phyloP scores from a whole-genome alignment of 148 eudicot genomes.

The Vaccinium corymbosum region DNA sequence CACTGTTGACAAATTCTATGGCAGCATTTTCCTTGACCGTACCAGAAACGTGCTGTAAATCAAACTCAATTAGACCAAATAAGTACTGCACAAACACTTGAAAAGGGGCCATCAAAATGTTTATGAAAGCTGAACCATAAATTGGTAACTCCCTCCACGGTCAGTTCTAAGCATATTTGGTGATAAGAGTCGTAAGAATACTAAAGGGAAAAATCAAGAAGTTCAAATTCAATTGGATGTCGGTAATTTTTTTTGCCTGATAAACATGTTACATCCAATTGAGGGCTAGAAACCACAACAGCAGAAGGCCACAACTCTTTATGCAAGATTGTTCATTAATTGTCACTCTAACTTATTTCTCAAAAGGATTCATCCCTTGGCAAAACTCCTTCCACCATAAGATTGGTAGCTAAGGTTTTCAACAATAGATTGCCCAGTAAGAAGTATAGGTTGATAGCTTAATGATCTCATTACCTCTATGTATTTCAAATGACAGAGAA shows the following conservation, averaged over 20 bases:
- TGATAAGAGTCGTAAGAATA: neutral
- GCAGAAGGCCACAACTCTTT: neutral
- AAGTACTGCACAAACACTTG: neutral
- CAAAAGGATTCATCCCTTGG: neutral
- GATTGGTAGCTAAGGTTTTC: neutral
- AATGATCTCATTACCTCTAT: neutral
- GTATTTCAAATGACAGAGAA: neutral
- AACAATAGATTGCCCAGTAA: neutral
- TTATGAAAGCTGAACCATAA: neutral
- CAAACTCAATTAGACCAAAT: neutral
- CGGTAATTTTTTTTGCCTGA: too few species aligned
- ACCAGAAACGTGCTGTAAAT: neutral
- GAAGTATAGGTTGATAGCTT: neutral
- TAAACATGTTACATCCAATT: neutral
- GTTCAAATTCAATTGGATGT: neutral
- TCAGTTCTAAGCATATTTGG: neutral
- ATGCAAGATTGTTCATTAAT: neutral
- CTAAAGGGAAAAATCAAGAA: neutral
- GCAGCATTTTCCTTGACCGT: neutral
- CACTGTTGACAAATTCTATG: neutral
- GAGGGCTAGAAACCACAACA: neutral
- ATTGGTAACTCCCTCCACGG: constrained; percentile 5
- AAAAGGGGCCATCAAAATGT: neutral
- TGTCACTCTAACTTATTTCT: neutral
- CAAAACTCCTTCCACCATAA: neutral